phyloP scores from a whole-genome alignment of 1,284 basidiomycete species.

The Termitomyces sp. region DNA sequence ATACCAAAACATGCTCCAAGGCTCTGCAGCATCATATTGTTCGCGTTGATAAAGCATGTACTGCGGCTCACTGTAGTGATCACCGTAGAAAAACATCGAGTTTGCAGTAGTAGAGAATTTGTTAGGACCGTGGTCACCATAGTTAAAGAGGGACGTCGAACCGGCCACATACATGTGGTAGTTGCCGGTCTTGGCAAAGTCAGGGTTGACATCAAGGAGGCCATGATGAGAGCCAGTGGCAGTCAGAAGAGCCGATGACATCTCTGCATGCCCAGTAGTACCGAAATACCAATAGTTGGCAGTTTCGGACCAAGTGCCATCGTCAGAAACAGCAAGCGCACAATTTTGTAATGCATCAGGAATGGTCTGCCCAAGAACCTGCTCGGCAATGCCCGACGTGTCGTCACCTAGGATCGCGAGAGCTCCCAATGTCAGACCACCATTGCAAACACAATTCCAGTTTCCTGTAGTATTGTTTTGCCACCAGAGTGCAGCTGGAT shows the following conservation, averaged over 20 bases:
- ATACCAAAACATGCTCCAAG: constrained; percentile 98
- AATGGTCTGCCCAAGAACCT: constrained; percentile 66
- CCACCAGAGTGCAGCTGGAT: constrained; percentile 54
- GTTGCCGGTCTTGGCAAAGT: constrained; percentile 71
- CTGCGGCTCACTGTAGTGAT: constrained; percentile 61
- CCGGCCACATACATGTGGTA: constrained; percentile 93
- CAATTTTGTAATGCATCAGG: constrained; percentile 81
- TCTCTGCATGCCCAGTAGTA: constrained; percentile 90
- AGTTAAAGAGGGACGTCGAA: constrained; percentile 85
- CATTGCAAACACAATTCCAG: constrained; percentile 98
- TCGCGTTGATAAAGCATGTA: constrained; percentile 93
- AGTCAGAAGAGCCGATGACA: constrained; percentile 77
- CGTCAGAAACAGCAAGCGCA: constrained; percentile 54
- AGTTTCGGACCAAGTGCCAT: constrained; percentile 95
- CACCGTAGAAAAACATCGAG: constrained; percentile 67
- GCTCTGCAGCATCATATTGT: constrained; percentile 83
- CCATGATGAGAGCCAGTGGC: constrained; percentile 85
- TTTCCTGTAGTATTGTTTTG: constrained; percentile 62
- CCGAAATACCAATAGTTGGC: constrained; percentile 97
- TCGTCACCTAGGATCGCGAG: constrained; percentile 90
- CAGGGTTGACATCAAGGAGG: constrained; percentile 65
- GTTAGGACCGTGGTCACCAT: constrained; percentile 94
- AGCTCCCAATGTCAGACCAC: constrained; percentile 83
- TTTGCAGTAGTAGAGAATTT: constrained; percentile 87
- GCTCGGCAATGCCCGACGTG: constrained; percentile 63